Percentiles rank a stretch among this genome's conserved stretches.
phyloP scores from a whole-genome alignment of 2,329 filamentous ascomycete genomes.

The Mariannaea elegans region DNA sequence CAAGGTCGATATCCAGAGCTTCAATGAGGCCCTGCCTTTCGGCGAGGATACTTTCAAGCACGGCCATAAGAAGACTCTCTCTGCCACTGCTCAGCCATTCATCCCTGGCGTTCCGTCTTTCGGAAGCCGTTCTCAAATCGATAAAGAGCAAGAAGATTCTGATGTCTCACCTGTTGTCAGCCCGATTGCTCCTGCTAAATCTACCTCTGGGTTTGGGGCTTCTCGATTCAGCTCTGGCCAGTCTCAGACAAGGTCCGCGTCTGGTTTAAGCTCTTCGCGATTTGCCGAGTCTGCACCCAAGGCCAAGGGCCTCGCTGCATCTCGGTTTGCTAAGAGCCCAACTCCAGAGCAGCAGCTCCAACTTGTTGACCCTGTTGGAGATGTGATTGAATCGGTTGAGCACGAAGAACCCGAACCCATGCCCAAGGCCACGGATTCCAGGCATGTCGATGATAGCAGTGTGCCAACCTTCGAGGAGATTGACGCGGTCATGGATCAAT shows the following conservation, averaged over 20 bases:
- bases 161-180: slow-evolving; percentile 34
- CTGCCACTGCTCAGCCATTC: slow-evolving; percentile 77
- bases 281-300: slow-evolving; percentile 57
- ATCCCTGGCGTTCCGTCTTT: slow-evolving; percentile 53
- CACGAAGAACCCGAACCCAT: slow-evolving; percentile 33
- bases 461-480: slow-evolving; percentile 81
- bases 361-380: slow-evolving; percentile 39
- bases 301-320: slow-evolving; percentile 53
- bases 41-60: slow-evolving; percentile 55
- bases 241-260: slow-evolving; percentile 43
- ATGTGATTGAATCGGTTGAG: slow-evolving; percentile 43
- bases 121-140: slow-evolving; percentile 29
- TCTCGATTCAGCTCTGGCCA: slow-evolving; percentile 35
- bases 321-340: slow-evolving; percentile 54
- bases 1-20: slow-evolving; percentile 56
- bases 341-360: slow-evolving; percentile 39
- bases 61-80: slow-evolving; percentile 61
- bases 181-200: slow-evolving; percentile 27
- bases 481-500: slow-evolving; percentile 89
- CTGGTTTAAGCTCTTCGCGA: slow-evolving; percentile 55
- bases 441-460: slow-evolving; percentile 31
- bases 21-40: slow-evolving; percentile 62
- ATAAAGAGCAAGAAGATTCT: slow-evolving; percentile 30
- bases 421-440: slow-evolving; percentile 25
- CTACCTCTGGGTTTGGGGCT: slow-evolving; percentile 29